Evolutionary conservation across 345 rosid genomes (phyloP).

Genomic region (Clausena lansium): DNA sequence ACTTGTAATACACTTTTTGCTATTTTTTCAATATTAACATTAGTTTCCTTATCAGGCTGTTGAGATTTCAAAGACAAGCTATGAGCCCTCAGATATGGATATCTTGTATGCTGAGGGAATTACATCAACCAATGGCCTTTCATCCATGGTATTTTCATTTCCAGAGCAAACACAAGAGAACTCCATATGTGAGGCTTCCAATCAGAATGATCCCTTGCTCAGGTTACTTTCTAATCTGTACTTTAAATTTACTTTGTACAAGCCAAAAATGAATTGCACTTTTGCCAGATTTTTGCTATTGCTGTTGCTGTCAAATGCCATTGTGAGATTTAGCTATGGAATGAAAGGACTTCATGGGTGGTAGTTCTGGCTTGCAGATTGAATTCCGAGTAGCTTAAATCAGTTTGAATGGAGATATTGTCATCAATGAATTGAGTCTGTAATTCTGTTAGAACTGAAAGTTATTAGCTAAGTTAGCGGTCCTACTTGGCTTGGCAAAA

Average conservation of each 20-base stretch:
- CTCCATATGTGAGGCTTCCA: conserved; percentile 19
- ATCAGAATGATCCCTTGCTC: conserved; percentile 41
- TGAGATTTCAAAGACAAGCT: conserved; percentile 68
- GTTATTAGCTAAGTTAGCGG: not conserved
- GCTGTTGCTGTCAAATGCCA: not conserved
- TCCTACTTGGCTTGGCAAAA: not conserved
- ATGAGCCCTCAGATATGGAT: conserved; percentile 79
- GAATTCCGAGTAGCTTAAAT: not conserved
- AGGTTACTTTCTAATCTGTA: conserved; percentile 42
- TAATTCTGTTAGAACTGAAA: not conserved
- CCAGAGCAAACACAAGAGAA: conserved; percentile 37
- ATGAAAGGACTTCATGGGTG: not conserved
- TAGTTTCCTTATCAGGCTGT: conserved; percentile 51
- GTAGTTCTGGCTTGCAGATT: not conserved
- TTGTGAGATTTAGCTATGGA: not conserved
- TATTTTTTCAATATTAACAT: not conserved
- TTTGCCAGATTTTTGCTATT: not conserved
- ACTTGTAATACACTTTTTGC: not conserved
- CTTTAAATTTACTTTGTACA: not conserved
- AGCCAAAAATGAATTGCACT: not conserved
- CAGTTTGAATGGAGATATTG: not conserved
- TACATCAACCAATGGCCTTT: conserved; percentile 61
- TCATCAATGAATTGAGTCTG: not conserved
- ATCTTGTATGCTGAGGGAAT: conserved; percentile 80
- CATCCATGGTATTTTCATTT: conserved; percentile 73